Base-by-base conservation (phyloP, 2,329 filamentous ascomycete genomes). In the Coniochaeta sp. region DNA sequence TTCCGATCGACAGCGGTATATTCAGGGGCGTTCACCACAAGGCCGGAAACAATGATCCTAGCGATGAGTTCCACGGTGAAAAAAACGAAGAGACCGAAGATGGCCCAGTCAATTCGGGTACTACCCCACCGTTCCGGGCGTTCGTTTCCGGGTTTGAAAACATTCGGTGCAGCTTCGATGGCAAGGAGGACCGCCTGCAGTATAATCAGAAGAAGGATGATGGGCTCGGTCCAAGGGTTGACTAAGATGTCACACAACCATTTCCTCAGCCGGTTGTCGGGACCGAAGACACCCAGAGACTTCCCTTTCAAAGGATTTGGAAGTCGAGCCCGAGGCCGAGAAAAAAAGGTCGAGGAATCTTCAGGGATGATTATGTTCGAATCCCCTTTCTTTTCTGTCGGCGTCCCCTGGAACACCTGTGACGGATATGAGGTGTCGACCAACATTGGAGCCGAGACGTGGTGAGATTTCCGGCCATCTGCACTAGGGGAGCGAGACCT, bases 1-100 rank as follows among this genome's bases (percentile, higher is more conserved):
- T 88, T 84, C 59, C 90, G 85, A 72, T 96, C 90, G 63, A 96
- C 89, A 6, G 92, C 96, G 73, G 91, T 96, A 73, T 97, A 97
- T 70, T 97, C 93, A 9, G 86, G 79, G 1, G 95, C 90, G 70
- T 99, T 99, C 65, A 96, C 79, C 34, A 99, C 81, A 67, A 99
- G 89, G 0, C 95, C 96, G 0, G 95, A 99, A 0, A 99, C 96
- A 62, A 99, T 88, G 47, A 93, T 88, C 60, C 93, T 89, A 62
- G 90, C 86, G 60, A 89, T 77, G 38, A 96, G 82, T 73, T 99
- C 96, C 24, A 96, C 69, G 0, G 93, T 96, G 71, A 98, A 99
- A 57, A 99, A 83, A 61, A 89, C 79, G 72, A 99, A 99, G 6
- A 99, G 84, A 1, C 74, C 86, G 52, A 98, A 80, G 61, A 98